Evolutionary conservation across 2,329 filamentous ascomycete genomes (phyloP).

Genomic region (Cladosporium sp.): DNA sequence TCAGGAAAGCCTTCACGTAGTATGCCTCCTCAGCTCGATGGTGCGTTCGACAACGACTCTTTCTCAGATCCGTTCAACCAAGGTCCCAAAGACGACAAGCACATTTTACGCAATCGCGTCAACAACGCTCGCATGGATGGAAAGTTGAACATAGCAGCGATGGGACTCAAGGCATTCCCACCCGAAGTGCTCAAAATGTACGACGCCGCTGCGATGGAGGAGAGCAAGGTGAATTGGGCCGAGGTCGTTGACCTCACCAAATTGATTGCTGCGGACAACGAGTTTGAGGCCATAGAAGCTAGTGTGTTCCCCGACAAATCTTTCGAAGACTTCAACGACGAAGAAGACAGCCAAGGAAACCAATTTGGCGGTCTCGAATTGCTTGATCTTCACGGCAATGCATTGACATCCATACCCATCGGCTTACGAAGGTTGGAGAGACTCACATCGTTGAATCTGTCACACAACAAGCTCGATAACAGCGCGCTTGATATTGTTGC

Average conservation of each 20-base stretch:
- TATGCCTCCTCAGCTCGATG: constrained; percentile 20
- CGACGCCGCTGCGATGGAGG: constrained; percentile 68
- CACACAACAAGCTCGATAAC: constrained; percentile 75
- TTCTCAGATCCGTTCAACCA: constrained; percentile 72
- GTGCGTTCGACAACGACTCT: constrained; percentile 61
- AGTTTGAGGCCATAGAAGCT: constrained; percentile 73
- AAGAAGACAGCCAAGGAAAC: constrained; percentile 68
- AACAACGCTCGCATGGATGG: constrained; percentile 74
- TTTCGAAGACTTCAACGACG: constrained; percentile 57
- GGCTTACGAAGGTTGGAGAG: constrained; percentile 73
- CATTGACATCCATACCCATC: constrained; percentile 69
- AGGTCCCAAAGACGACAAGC: constrained; percentile 60
- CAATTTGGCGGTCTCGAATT: constrained; percentile 82
- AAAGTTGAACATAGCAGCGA: constrained; percentile 81
- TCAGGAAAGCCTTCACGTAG: constrained; percentile 22
- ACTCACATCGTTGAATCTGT: constrained; percentile 78
- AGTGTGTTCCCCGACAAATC: constrained; percentile 74
- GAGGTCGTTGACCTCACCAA: constrained; percentile 86
- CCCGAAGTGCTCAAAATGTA: constrained; percentile 89
- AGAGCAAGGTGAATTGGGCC: constrained; percentile 73
- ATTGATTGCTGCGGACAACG: constrained; percentile 87
- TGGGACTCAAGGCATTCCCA: constrained; percentile 79
- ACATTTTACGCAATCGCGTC: constrained; percentile 72
- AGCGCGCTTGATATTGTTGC: constrained; percentile 71
- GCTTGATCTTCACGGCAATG: constrained; percentile 84